Evolutionary conservation across 2,329 filamentous ascomycete species (phyloP), one percentile per base, ranked within the genome.

Genomic region (Aspergillus sp.): DNA sequence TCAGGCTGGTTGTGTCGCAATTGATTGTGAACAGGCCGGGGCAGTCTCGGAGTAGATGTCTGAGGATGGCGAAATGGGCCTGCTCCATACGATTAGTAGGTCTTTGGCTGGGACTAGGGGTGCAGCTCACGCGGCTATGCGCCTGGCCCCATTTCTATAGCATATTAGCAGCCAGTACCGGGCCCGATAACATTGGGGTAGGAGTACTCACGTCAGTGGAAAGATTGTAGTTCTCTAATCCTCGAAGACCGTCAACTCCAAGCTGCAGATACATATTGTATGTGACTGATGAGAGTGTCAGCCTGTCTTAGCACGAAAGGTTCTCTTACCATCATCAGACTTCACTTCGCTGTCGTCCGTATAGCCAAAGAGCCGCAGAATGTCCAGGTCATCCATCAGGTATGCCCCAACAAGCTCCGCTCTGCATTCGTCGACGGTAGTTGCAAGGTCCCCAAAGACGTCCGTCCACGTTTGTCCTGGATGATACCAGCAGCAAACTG

Each of bases 391-490:
- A 30, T 64, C 60, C 44, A 64, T 60, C 1, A 71, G 49, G 42
- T 64, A 69, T 20, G 57, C 60, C 0, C 55, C 58, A 8, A 69
- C 61, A 12, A 67, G 53, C 27, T 60, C 56, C 1, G 61, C 61
- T 16, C 64, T 47, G 39, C 63, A 68, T 39, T 82, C 78, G 35
- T 82, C 77, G 25, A 80, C 73, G 3, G 66, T 72, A 0, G 67
- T 72, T 2, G 75, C 71, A 29, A 80, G 56, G 15, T 74, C 60
- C 3, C 67, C 74, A 42, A 80, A 80, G 0, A 73, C 66, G 3
- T 67, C 66, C 7, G 70, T 75, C 75, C 74, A 81, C 0, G 75
- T 80, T 53, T 81, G 70, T 2, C 74, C 74, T 2, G 69, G 71
- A 44, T 68, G 71, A 58, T 81, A 82, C 68, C 58, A 36, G 8